Conservation (phyloP, 2,329 filamentous ascomycete genomes). For the Metarhizium guizhouense region DNA sequence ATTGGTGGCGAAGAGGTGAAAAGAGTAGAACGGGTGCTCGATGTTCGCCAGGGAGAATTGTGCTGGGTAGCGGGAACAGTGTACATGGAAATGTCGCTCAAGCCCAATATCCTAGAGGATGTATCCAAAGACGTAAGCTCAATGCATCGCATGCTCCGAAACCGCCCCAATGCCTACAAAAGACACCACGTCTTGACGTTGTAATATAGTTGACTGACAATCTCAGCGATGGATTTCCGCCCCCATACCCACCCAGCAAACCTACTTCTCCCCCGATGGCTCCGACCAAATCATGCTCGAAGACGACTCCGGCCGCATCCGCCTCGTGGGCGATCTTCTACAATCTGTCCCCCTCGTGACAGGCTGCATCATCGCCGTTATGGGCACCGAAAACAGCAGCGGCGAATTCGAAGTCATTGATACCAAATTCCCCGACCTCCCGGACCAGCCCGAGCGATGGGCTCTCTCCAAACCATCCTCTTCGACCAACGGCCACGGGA, state of each 20-base stretch:
- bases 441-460: constrained; percentile 77
- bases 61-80: constrained; percentile 94
- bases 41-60: constrained; percentile 89
- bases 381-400: constrained; percentile 87
- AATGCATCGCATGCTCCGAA: not conserved
- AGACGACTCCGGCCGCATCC: constrained; percentile 86
- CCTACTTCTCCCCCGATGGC: constrained; percentile 59
- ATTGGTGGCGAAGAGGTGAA: constrained; percentile 69
- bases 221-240: constrained; percentile 80
- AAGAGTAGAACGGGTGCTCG: constrained; percentile 78
- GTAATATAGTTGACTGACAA: not conserved
- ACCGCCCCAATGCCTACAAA: too few species aligned
- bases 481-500: constrained; percentile 20
- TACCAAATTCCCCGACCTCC: constrained; percentile 77
- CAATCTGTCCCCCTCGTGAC: constrained; percentile 70
- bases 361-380: constrained; percentile 85
- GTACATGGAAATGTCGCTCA: constrained; percentile 94
- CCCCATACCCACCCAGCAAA: constrained; percentile 63
- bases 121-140: constrained; percentile 77
- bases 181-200: constrained; percentile 2
- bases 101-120: constrained; percentile 93
- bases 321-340: constrained; percentile 64
- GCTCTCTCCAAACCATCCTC: constrained; percentile 45
- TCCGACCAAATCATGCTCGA: constrained; percentile 75
- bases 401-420: constrained; percentile 92